Evolutionary conservation across 2,329 filamentous ascomycete species (phyloP), one percentile per base, ranked within the genome.

Genomic region (Pseudocercospora ulei): DNA sequence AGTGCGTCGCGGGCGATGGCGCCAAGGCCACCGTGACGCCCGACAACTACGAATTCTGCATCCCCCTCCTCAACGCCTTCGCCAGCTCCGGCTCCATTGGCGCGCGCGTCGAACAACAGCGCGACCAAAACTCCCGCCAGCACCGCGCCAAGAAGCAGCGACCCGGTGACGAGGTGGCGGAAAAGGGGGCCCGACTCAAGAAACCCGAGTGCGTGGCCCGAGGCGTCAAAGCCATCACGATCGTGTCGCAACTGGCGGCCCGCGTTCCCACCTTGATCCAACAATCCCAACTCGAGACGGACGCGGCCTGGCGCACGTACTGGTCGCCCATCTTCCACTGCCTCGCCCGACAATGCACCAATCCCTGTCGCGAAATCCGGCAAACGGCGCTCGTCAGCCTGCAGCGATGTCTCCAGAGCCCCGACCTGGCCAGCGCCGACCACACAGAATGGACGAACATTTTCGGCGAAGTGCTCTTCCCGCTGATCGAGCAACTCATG

Each of bases 281-380:
- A 56, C 84, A 94, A 57, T 95, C 87, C 13, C 88, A 95, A 54
- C 75, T 96, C 2, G 90, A 95, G 45, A 51, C 53, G 39, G 48
- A 51, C 25, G 43, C 52, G 82, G 90, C 90, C 8, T 98, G 90
- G 90, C 86, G 85, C 35, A 85, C 90, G 5, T 98, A 98, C 61
- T 98, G 90, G 90, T 79, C 87, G 8, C 90, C 88, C 1, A 86
- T 98, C 16, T 90, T 98, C 62, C 77, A 85, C 51, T 82, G 85
- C 4, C 67, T 98, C 11, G 90, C 82, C 2, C 77, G 76, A 3
- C 90, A 98, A 63, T 95, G 87, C 62, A 83, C 84, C 38, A 98
- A 96, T 58, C 86, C 87, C 0, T 95, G 86, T 56, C 81, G 88
- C 38, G 87, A 95, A 53, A 84, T 98, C 43, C 78, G 90, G 2